These are phyloP conservation scores for Mycosphaerella sp. DNA, from an alignment of 2,329 filamentous ascomycete species.

Conservation along the genomic window DNA sequence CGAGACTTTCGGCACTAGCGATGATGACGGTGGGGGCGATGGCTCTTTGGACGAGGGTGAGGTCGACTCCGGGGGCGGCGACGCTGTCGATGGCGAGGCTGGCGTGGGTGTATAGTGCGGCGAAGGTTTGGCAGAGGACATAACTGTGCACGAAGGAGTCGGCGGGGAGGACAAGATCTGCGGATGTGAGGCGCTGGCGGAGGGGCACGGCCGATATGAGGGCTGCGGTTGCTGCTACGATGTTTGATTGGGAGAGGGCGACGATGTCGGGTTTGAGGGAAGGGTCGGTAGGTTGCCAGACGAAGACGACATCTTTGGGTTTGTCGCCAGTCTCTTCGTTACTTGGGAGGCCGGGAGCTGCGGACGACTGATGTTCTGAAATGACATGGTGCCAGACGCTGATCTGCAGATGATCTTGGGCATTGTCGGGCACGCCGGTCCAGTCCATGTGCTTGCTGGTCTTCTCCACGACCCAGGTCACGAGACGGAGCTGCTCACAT, in stretches of 20 bases:
- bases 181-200: conserved; percentile 63
- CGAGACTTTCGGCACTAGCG: conserved; percentile 66
- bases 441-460: conserved; percentile 92
- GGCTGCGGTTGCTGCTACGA: conserved; percentile 79
- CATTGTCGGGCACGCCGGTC: conserved; percentile 77
- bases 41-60: conserved; percentile 65
- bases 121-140: conserved; percentile 70
- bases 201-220: conserved; percentile 71
- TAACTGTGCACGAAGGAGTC: conserved; percentile 76
- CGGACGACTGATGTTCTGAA: conserved; percentile 57
- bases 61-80: conserved; percentile 64
- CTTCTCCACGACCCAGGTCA: conserved; percentile 90
- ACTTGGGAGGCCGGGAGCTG: conserved; percentile 57
- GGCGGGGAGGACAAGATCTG: conserved; percentile 78
- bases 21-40: conserved; percentile 78
- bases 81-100: conserved; percentile 87
- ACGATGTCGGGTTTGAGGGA: conserved; percentile 61
- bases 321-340: conserved; percentile 50
- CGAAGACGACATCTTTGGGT: conserved; percentile 51
- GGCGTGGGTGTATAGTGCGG: conserved; percentile 75
- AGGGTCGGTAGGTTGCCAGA: conserved; percentile 55
- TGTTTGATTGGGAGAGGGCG: conserved; percentile 73
- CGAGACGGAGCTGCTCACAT: conserved; percentile 65
- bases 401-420: conserved; percentile 68
- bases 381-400: conserved; percentile 91